These are phyloP conservation scores for Penicillium pancosmium DNA, from an alignment of 495 filamentous ascomycete genomes.

Conservation along the genomic window DNA sequence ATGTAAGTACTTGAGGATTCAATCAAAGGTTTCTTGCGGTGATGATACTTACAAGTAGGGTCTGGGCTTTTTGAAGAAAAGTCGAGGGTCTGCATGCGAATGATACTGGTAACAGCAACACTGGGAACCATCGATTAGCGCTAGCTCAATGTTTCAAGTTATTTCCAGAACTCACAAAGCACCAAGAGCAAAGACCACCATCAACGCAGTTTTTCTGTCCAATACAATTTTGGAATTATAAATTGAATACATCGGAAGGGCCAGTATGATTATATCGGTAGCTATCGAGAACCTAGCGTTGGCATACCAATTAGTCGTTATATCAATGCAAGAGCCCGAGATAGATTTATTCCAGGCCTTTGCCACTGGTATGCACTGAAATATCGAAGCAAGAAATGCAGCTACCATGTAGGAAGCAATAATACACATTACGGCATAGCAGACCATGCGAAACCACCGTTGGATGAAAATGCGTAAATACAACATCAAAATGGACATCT, in stretches of 20 bases:
- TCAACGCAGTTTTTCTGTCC: not conserved
- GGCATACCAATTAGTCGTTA: slow-evolving; percentile 41
- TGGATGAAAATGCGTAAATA: slow-evolving; percentile 43
- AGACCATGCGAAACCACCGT: not conserved
- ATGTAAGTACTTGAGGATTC: not conserved
- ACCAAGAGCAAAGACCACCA: not conserved
- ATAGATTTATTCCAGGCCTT: slow-evolving; percentile 39
- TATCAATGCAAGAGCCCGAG: slow-evolving; percentile 40
- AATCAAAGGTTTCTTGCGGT: not conserved
- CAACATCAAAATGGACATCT: slow-evolving; percentile 42
- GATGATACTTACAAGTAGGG: slow-evolving; percentile 21
- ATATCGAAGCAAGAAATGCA: slow-evolving; percentile 42
- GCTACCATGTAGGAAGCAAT: slow-evolving; percentile 33
- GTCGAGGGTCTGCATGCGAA: slow-evolving; percentile 35
- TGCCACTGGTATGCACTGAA: slow-evolving; percentile 47
- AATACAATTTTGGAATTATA: slow-evolving; percentile 4
- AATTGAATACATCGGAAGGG: slow-evolving; percentile 29
- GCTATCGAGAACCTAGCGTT: slow-evolving; percentile 48
- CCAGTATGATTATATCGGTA: slow-evolving; percentile 43
- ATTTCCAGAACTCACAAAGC: not conserved
- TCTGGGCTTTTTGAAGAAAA: slow-evolving; percentile 26
- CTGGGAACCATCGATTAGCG: slow-evolving; percentile 13
- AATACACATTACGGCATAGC: not conserved
- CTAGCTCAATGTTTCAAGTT: not conserved
- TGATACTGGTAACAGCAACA: slow-evolving; percentile 35